These are phyloP conservation scores for Pelargonium myrrhifolium DNA, from an alignment of 441 rosid genomes.

Conservation along the genomic window DNA sequence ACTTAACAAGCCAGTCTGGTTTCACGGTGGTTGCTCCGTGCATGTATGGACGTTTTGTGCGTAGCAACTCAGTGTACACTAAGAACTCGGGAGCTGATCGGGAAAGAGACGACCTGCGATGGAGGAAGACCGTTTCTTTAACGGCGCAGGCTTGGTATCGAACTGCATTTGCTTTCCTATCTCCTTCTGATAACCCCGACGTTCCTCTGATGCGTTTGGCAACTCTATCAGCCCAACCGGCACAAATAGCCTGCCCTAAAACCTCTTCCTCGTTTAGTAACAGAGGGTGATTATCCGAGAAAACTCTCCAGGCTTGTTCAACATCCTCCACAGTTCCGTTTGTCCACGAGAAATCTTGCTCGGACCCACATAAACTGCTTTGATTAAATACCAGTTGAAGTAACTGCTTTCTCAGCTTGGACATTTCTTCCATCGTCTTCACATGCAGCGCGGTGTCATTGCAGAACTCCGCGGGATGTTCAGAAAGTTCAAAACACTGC, in stretches of 20 bases:
- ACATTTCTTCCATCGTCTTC: slow-evolving; percentile 89
- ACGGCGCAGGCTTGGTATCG: slow-evolving; percentile 63
- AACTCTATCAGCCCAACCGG: slow-evolving; percentile 97
- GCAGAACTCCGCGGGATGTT: slow-evolving; percentile 42
- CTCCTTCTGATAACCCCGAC: slow-evolving; percentile 29
- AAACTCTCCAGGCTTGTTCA: slow-evolving; percentile 56
- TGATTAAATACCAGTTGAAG: slow-evolving; percentile 60
- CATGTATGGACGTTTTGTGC: slow-evolving; percentile 71
- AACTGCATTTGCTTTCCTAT: slow-evolving; percentile 40
- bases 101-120: slow-evolving; percentile 65
- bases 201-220: slow-evolving; percentile 47
- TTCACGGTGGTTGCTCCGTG: slow-evolving; percentile 74
- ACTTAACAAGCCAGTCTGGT: slow-evolving; percentile 69
- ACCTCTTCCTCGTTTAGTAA: slow-evolving; percentile 61
- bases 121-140: slow-evolving; percentile 65
- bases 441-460: slow-evolving; percentile 47
- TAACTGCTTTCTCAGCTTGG: slow-evolving; percentile 76
- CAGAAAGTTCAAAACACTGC: slow-evolving; percentile 63
- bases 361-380: slow-evolving; percentile 25
- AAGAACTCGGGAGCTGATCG: slow-evolving; percentile 67
- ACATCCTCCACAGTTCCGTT: slow-evolving; percentile 58
- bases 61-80: slow-evolving; percentile 69
- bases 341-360: slow-evolving; percentile 54
- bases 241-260: slow-evolving; percentile 70
- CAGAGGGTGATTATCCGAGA: slow-evolving; percentile 43